Evolutionary conservation across 176 grass and related monocot genomes (phyloP).

Genomic region (Oryza longistaminata): DNA sequence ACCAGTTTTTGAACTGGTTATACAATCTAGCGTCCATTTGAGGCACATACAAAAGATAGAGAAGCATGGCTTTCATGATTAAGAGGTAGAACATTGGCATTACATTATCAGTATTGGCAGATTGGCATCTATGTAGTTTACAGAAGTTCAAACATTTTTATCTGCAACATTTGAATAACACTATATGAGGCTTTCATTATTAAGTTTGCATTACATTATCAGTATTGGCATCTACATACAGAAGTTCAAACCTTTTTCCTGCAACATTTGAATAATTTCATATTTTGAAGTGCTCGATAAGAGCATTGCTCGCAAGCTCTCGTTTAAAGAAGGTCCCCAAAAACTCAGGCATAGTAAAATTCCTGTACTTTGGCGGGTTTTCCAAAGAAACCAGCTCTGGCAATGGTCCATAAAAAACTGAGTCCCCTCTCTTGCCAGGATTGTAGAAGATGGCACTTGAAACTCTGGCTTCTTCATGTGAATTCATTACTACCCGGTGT

Average conservation of each 20-base stretch:
- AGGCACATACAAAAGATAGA: neutral
- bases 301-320: conserved; percentile 58
- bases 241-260: neutral
- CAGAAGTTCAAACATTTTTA: neutral
- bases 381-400: conserved; percentile 50
- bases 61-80: neutral
- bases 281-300: conserved; percentile 66
- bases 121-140: neutral
- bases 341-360: conserved; percentile 69
- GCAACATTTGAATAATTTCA: conserved; percentile 14
- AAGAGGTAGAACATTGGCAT: neutral
- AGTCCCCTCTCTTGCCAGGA: conserved; percentile 56
- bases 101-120: neutral
- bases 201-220: neutral
- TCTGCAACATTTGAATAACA: neutral
- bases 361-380: conserved; percentile 51
- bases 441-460: conserved; percentile 70
- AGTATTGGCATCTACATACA: neutral
- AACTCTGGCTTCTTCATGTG: conserved; percentile 58
- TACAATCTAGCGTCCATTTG: neutral
- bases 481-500: conserved; percentile 65
- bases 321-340: conserved; percentile 61
- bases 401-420: conserved; percentile 65
- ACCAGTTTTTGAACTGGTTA: neutral
- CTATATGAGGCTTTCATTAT: conserved; percentile 27